Base-by-base conservation (phyloP, 371 early-diverging fungal species). In the Mucor saturninus region DNA sequence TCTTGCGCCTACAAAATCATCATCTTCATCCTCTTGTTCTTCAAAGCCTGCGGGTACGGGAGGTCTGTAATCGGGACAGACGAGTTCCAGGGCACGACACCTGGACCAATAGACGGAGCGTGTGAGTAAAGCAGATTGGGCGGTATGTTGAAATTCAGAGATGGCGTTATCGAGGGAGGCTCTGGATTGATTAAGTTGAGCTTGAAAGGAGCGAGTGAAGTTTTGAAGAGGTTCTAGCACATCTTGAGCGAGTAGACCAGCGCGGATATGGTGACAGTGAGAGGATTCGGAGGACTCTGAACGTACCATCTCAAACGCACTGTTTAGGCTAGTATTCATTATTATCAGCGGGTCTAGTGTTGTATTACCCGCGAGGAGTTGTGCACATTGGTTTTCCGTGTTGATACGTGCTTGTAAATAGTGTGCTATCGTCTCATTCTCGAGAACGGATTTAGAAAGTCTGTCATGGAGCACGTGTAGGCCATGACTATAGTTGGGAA, bases 81-180 rank as follows among this genome's bases (percentile, higher is more conserved):
- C 43, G 2, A 45, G 4, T 21, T 62, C 62, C 2, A 67, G 29
- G 1, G 62, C 51, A 15, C 54, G 51, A 28, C 67, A 67, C 0
- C 58, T 42, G 28, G 62, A 67, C 67, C 67, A 67, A 40, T 67
- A 67, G 1, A 67, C 67, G 0, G 67, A 56, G 6, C 54, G 46
- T 30, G 42, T 52, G 31, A 67, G 21, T 2, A 57, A 45, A 5
- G 58, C 67, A 9, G 67, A 37, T 43, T 67, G 67, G 11, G 62
- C 56, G 0, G 45, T 50, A 42, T 67, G 67, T 5, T 67, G 39
- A 53, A 62, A 67, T 21, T 56, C 62, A 11, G 29, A 14, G 8
- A 67, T 67, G 1, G 51, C 46, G 2, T 67, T 54, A 3, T 48
- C 53, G 4, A 67, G 11, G 10, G 26, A 29, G 7, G n/a, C 8